A percentile compares a stretch with the other conserved stretches of the same genome.
phyloP scores from a whole-genome alignment of 2,329 filamentous ascomycete species.

The Sporothrix pallida region DNA sequence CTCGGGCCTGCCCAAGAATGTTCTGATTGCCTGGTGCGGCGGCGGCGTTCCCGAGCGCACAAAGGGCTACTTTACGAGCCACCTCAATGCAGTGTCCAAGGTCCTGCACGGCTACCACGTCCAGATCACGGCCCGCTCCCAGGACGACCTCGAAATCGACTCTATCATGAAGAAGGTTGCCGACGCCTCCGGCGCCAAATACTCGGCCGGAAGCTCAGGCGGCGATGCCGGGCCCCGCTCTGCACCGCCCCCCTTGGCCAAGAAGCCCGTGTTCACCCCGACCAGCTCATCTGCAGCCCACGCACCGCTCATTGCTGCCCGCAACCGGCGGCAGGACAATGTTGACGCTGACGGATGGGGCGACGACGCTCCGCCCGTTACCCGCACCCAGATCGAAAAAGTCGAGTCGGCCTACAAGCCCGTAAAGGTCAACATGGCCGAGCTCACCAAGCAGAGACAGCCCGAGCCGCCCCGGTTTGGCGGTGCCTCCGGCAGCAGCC shows the following conservation, averaged over 20 bases:
- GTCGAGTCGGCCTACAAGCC: conserved; percentile 92
- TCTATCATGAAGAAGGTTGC: conserved; percentile 90
- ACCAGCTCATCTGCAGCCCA: conserved; percentile 61
- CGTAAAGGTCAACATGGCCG: conserved; percentile 91
- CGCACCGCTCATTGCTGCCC: conserved; percentile 71
- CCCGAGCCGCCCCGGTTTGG: conserved; percentile 63
- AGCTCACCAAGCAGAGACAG: conserved; percentile 74
- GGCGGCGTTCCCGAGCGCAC: conserved; percentile 97
- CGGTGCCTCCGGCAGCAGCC: conserved; percentile 44
- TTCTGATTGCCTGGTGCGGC: conserved; percentile 95
- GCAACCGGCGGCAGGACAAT: conserved; percentile 63
- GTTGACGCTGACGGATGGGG: conserved; percentile 93
- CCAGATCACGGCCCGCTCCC: conserved; percentile 92
- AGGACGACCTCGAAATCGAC: conserved; percentile 85
- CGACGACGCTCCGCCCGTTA: conserved; percentile 87
- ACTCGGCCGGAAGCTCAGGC: conserved; percentile 68
- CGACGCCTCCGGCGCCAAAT: conserved; percentile 93
- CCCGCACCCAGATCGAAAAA: conserved; percentile 85
- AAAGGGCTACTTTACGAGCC: conserved; percentile 98
- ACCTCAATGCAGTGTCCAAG: conserved; percentile 86
- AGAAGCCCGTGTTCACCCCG: conserved; percentile 91
- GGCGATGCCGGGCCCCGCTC: conserved; percentile 44
- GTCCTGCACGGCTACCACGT: conserved; percentile 96
- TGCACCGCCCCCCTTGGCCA: conserved; percentile 74
- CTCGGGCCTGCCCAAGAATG: conserved; percentile 83